Conservation (phyloP, 2,329 filamentous ascomycete species). For the Aspergillus pseudonomiae region DNA sequence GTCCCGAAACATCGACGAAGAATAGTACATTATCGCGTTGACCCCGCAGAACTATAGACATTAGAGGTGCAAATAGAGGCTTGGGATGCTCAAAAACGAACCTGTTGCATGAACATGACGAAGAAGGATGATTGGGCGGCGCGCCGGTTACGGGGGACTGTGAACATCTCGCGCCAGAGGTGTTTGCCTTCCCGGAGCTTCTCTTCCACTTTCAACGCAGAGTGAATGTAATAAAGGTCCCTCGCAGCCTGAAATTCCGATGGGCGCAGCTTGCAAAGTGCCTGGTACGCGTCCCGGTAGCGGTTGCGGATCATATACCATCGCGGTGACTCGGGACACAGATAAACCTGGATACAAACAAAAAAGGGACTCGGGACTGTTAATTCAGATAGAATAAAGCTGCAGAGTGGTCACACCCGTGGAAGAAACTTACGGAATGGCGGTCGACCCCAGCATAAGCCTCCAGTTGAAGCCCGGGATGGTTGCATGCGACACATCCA, state of each 20-base stretch:
- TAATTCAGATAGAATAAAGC: not conserved
- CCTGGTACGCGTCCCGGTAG: slow-evolving; percentile 45
- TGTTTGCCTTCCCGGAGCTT: slow-evolving; percentile 54
- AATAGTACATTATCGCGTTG: slow-evolving; percentile 64
- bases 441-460: slow-evolving; percentile 69
- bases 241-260: slow-evolving; percentile 49
- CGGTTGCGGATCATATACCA: slow-evolving; percentile 52
- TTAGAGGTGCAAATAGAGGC: slow-evolving; percentile 1
- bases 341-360: slow-evolving; percentile 61
- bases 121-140: slow-evolving; percentile 63
- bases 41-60: slow-evolving; percentile 48
- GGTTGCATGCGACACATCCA: slow-evolving; percentile 54
- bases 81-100: slow-evolving; percentile 20
- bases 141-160: slow-evolving; percentile 64
- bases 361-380: slow-evolving; percentile 7
- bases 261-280: slow-evolving; percentile 48
- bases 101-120: slow-evolving; percentile 70
- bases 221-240: slow-evolving; percentile 51
- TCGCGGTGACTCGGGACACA: slow-evolving; percentile 60
- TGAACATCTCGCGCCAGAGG: slow-evolving; percentile 56
- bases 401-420: rapidly evolving
- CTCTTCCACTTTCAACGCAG: slow-evolving; percentile 64
- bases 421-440: slow-evolving; percentile 50
- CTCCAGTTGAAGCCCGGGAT: slow-evolving; percentile 67
- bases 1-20: slow-evolving; percentile 45